Conservation (phyloP, 441 rosid genomes). For the Erodium trifolium region DNA sequence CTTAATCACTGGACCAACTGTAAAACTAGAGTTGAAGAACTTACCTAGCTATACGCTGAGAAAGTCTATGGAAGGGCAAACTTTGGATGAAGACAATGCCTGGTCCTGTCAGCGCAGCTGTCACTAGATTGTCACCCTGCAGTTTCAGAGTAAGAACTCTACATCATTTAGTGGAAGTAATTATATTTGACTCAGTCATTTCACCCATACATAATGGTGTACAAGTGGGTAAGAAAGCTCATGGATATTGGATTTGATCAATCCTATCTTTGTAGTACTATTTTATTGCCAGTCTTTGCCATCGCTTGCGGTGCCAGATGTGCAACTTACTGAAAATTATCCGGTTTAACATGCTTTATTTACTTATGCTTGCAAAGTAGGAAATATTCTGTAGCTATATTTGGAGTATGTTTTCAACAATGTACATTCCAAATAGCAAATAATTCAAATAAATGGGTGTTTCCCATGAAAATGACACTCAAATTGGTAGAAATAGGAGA, state of each 20-base stretch:
- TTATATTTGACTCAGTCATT: no score
- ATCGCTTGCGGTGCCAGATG: no score
- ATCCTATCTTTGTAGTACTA: no score
- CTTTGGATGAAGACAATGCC: slow-evolving; percentile 98
- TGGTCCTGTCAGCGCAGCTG: slow-evolving; percentile 81
- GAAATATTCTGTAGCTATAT: neutral
- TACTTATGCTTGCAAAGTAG: neutral
- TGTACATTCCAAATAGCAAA: no score
- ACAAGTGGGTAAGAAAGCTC: no score
- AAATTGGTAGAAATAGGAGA: neutral
- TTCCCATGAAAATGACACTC: slow-evolving; percentile 7
- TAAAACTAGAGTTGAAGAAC: neutral
- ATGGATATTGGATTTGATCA: no score
- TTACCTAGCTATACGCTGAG: slow-evolving; percentile 90
- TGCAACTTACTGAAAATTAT: no score
- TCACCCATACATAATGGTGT: no score
- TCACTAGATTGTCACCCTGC: slow-evolving; percentile 85
- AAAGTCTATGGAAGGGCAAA: slow-evolving; percentile 79
- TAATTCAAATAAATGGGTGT: neutral
- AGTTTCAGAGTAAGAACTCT: slow-evolving; percentile 16
- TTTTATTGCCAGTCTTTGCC: no score
- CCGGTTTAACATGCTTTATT: no score
- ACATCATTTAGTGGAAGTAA: neutral
- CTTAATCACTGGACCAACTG: no score
- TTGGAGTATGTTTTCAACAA: neutral